Evolutionary conservation across 768 basidiomycete species (phyloP), one percentile per base, ranked within the genome.

Genomic region (Auricularia auricula-judae): DNA sequence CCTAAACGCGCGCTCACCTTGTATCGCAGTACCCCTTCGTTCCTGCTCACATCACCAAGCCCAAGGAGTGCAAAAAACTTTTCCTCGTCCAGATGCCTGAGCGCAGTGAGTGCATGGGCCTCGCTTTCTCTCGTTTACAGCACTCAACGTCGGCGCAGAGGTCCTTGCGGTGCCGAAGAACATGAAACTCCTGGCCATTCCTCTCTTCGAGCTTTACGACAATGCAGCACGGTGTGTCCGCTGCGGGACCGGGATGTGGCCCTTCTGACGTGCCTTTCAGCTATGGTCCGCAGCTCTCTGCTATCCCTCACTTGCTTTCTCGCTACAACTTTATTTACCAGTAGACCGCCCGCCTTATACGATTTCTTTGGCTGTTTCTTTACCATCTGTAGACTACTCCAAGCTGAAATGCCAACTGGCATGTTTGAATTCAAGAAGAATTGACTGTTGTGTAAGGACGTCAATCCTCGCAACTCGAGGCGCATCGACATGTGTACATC

Each of bases 131-230:
- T 2, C 59, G 60, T 18, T 65, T 16, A 53, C 21, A n/a, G 42
- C 43, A 36, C 23, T 36, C 23, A 36, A 54, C 14, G 56, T 21
- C 62, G 63, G 35, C 65, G 23, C 74, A 98, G 96, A 97, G 74
- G 91, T 96, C 16, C 86, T 99, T 8, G 93, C 94, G 0, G 95
- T 99, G 3, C 97, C 97, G 0, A 92, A 91, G 77, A 99, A 99
- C 75, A 98, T 98, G 96, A 98, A 98, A 73, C 84, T 99, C 7
- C 85, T 96, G 51, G 96, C 95, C 18, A 93, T 98, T 58, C 97
- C 97, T 0, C 80, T 99, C 43, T 98, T 96, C 71, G 97, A 99
- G 76, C 79, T 98, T 14, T 99, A 98, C 72, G 97, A 98, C 74
- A 99, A 99, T 66, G 91, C 93, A 8, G 94, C 96, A 0, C 81